phyloP scores from a whole-genome alignment of 441 rosid species.

The Adansonia gregorii region DNA sequence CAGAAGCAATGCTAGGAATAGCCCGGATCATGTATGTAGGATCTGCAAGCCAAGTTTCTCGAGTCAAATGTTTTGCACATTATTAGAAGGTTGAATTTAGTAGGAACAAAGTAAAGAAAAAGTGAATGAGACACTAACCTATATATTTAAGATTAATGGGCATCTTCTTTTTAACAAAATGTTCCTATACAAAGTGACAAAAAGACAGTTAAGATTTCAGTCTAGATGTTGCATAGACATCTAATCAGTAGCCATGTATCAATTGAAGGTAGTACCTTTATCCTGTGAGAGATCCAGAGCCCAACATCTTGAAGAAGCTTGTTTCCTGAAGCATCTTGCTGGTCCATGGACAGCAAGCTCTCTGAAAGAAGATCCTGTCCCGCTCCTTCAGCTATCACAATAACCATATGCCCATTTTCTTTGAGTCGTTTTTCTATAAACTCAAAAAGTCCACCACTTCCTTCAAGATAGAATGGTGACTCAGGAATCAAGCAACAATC shows the following conservation, averaged over 20 bases:
- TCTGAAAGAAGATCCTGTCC: conserved; percentile 75
- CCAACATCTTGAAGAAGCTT: conserved; percentile 76
- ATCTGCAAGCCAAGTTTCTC: conserved; percentile 46
- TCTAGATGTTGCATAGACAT: conserved; percentile 16
- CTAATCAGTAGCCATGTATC: neutral
- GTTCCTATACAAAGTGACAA: conserved; percentile 47
- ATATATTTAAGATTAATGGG: conserved; percentile 75
- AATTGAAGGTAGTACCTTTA: conserved; percentile 47
- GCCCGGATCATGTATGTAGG: conserved; percentile 94
- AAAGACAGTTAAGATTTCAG: conserved; percentile 12
- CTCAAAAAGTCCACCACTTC: conserved; percentile 74
- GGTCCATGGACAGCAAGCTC: conserved; percentile 43
- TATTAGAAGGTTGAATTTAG: conserved; percentile 15
- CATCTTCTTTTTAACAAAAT: conserved; percentile 58
- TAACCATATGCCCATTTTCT: conserved; percentile 83
- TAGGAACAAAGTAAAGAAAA: neutral
- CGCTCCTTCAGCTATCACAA: conserved; percentile 41
- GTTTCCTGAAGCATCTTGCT: conserved; percentile 82
- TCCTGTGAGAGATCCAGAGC: conserved; percentile 60
- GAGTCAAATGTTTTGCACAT: conserved; percentile 25
- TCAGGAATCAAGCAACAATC: conserved; percentile 92
- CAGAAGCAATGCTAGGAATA: conserved; percentile 78
- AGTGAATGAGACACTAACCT: conserved; percentile 40
- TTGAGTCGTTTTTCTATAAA: conserved; percentile 60
- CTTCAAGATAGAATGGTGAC: conserved; percentile 83